phyloP scores from a whole-genome alignment of 306 rosid genomes.

The Vigna mungo region DNA sequence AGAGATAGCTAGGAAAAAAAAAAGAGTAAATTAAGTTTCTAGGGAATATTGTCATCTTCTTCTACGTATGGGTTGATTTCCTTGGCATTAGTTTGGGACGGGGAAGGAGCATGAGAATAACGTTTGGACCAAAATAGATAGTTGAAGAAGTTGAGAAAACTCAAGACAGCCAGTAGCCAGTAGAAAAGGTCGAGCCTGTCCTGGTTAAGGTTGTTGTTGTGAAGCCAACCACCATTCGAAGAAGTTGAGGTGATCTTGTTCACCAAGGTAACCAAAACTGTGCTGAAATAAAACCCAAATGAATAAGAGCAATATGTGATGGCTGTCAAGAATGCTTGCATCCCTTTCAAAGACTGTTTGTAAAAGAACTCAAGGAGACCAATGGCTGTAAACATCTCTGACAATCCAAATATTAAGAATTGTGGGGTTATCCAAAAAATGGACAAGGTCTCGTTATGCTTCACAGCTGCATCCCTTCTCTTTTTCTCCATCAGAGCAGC shows the following conservation, averaged over 20 bases:
- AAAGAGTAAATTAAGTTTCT: not conserved
- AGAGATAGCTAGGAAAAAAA: not conserved
- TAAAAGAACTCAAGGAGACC: conserved; percentile 94
- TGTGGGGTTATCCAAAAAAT: conserved; percentile 98
- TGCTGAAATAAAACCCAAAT: conserved; percentile 89
- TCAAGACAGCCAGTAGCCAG: conserved; percentile 73
- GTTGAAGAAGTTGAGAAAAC: conserved; percentile 83
- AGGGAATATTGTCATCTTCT: conserved; percentile 47
- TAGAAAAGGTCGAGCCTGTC: conserved; percentile 92
- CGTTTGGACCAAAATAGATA: conserved; percentile 82
- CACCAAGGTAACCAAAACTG: conserved; percentile 73
- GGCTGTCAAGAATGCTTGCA: conserved; percentile 86
- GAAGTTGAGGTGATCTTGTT: conserved; percentile 72
- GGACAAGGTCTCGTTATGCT: conserved; percentile 58
- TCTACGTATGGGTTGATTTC: conserved; percentile 38
- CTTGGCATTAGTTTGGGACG: conserved; percentile 8
- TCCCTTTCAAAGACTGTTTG: conserved; percentile 79
- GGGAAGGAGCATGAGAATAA: conserved; percentile 51
- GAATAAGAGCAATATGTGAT: conserved; percentile 93
- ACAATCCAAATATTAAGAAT: conserved; percentile 86
- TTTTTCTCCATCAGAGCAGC: conserved; percentile 86
- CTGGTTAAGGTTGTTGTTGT: conserved; percentile 74
- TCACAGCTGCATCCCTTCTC: conserved; percentile 70
- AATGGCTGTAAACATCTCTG: conserved; percentile 89
- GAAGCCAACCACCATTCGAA: conserved; percentile 70